Conservation (phyloP, 2,329 filamentous ascomycete genomes). For the Podosphaera fusca region DNA sequence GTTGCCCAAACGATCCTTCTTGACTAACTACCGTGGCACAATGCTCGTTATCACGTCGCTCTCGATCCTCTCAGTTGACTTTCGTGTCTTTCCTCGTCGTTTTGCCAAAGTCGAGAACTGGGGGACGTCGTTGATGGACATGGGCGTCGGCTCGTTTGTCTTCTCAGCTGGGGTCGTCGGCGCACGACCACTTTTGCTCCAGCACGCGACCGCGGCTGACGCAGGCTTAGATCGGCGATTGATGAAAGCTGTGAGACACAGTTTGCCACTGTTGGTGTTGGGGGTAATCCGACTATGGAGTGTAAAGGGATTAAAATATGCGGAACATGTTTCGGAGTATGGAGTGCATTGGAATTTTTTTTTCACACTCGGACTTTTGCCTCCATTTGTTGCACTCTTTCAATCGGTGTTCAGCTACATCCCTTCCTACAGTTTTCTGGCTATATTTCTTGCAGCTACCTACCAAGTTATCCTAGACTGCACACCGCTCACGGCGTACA, state of each 20-base stretch:
- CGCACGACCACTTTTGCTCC: conserved; percentile 53
- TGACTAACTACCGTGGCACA: conserved; percentile 72
- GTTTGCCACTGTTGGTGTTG: conserved; percentile 57
- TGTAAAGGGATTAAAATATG: conserved; percentile 87
- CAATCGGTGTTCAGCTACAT: conserved; percentile 47
- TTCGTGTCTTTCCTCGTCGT: conserved; percentile 71
- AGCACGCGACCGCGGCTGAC: conserved; percentile 24
- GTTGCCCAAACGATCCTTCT: conserved; percentile 69
- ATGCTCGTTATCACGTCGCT: conserved; percentile 84
- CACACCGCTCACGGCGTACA: conserved; percentile 58
- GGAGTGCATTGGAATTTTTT: conserved; percentile 99
- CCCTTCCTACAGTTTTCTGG: conserved; percentile 55
- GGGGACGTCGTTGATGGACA: conserved; percentile 97
- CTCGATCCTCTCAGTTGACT: conserved; percentile 92
- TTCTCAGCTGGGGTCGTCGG: conserved; percentile 86
- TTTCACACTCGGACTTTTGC: conserved; percentile 75
- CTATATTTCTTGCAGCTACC: conserved; percentile 38
- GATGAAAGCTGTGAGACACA: conserved; percentile 47
- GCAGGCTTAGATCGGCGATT: conserved; percentile 34
- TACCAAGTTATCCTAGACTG: conserved; percentile 61
- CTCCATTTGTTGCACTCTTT: conserved; percentile 69
- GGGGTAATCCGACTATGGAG: conserved; percentile 63
- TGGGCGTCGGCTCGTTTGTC: conserved; percentile 93
- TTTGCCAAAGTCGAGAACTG: conserved; percentile 99
- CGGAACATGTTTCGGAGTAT: conserved; percentile 92